Evolutionary conservation across 495 filamentous ascomycete species (phyloP).

Genomic region (Cryomyces minteri): DNA sequence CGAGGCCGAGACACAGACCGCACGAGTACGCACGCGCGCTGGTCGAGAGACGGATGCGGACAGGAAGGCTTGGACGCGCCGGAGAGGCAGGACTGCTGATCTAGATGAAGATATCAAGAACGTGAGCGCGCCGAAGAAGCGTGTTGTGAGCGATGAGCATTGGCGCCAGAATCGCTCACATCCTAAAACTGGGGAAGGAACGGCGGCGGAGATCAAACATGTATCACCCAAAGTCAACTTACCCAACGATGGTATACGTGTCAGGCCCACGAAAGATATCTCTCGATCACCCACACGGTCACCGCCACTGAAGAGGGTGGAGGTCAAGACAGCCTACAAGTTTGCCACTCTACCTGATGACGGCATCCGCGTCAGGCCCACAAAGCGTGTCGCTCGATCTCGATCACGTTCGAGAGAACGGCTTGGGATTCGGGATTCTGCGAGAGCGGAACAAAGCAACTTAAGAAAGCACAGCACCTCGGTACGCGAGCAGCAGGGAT

Average conservation of each 20-base stretch:
- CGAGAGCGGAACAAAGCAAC: no score
- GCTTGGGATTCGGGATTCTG: no score
- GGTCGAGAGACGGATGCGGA: not conserved
- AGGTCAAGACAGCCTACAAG: not conserved
- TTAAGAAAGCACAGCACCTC: no score
- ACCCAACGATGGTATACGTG: not conserved
- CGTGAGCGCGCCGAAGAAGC: constrained; percentile 23
- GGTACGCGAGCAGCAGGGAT: no score
- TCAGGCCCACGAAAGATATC: not conserved
- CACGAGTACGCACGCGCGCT: constrained; percentile 1
- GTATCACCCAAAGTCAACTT: not conserved
- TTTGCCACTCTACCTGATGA: not conserved
- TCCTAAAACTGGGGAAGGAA: not conserved
- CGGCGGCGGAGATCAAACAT: not conserved
- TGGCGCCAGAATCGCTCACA: constrained; percentile 16
- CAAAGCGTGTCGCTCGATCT: no score
- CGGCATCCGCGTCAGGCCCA: not conserved
- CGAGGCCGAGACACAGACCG: not conserved
- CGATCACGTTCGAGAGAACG: no score
- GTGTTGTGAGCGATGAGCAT: constrained; percentile 25
- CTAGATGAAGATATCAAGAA: constrained; percentile 16
- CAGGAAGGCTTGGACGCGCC: constrained; percentile 3
- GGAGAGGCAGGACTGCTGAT: constrained; percentile 10
- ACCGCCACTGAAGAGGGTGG: not conserved
- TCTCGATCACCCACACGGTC: no score